Percentiles rank a stretch among this genome's conserved stretches.
phyloP scores from a whole-genome alignment of 2,329 filamentous ascomycete genomes.

The Shiraia sp. region DNA sequence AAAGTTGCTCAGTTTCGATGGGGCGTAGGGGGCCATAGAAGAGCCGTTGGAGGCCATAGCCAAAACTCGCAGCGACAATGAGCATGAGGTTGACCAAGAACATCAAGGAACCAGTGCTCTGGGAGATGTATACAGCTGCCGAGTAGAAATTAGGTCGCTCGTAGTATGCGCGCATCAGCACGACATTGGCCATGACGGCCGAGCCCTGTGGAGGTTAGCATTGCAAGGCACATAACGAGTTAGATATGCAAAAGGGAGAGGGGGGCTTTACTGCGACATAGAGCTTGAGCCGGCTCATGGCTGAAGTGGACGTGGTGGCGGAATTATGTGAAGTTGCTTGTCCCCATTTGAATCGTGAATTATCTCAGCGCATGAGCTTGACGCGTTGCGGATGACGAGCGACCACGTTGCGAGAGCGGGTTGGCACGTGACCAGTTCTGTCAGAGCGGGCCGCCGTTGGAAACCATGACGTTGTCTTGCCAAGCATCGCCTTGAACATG shows the following conservation, averaged over 20 bases:
- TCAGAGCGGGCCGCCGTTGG: too few relatives aligned
- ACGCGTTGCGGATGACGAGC: constrained; percentile 3
- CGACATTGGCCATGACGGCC: constrained; percentile 78
- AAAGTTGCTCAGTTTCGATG: constrained; percentile 94
- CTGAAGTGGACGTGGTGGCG: constrained; percentile 11
- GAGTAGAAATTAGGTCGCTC: constrained; percentile 98
- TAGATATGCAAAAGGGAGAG: neutral
- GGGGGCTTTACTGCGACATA: constrained; percentile 38
- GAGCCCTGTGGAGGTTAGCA: constrained; percentile 58
- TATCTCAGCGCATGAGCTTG: constrained; percentile 14
- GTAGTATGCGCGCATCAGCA: constrained; percentile 88
- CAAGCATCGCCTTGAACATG: too few relatives aligned
- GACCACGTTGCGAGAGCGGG: too few relatives aligned
- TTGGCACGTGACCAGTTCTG: too few relatives aligned
- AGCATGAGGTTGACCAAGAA: constrained; percentile 91
- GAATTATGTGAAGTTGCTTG: constrained; percentile 9
- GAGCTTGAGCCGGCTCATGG: constrained; percentile 39
- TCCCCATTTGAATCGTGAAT: constrained; percentile 17
- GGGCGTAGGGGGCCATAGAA: constrained; percentile 89
- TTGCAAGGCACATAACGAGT: neutral
- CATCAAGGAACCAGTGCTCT: constrained; percentile 94
- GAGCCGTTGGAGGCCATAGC: constrained; percentile 85
- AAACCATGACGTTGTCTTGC: too few relatives aligned
- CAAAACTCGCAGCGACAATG: constrained; percentile 75
- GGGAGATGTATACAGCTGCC: constrained; percentile 92